Base-by-base conservation (phyloP, 1,139 yeast genomes). In the Candida dubliniensis region DNA sequence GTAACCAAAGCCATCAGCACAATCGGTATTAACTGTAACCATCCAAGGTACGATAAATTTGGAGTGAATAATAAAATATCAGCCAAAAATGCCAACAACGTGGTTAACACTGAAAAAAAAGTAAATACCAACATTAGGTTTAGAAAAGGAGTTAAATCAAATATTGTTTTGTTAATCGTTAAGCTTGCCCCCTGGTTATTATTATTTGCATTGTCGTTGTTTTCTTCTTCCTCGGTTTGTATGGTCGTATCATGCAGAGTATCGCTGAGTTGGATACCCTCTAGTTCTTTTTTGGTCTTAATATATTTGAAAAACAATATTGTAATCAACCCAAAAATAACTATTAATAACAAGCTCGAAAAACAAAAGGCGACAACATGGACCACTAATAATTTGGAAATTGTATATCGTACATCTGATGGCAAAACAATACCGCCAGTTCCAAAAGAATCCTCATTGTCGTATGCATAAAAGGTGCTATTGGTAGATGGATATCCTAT, bases 351-450 rank as follows among this genome's bases (percentile, higher is more conserved):
- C 14, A 69, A 42, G 12, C 61, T 52, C 2, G 72, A 59, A 45
- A 71, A 59, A 27, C 67, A 64, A 51, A 73, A 69, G 2, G 72
- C 75, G n/a, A 74, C 60, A 14, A 72, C 70, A 53, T 74, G 79
- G 32, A 73, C 75, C 31, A 73, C 73, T 42, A 74, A 56, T 25
- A 74, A 51, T 51, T 73, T 73, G 26, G 76, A 70, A 32, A 74
- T 67, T 34, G 75, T 63, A 45, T 66, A 66, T 5, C 72, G 56
- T 3, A 76, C 76, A 33, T 60, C 53, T 6, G 77, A 70, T 8
- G 79, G 79, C 26, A 74, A 62, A 42, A 62, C 61, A 3, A 67
- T 61, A 3, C 64, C 68, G 6, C 62, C 61, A 36, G 53, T 40
- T 4, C 47, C 54, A 18, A 46, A 48, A 31, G 47, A 51, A 14